Evolutionary conservation across 495 filamentous ascomycete species (phyloP).

Genomic region (Penicillium herquei): DNA sequence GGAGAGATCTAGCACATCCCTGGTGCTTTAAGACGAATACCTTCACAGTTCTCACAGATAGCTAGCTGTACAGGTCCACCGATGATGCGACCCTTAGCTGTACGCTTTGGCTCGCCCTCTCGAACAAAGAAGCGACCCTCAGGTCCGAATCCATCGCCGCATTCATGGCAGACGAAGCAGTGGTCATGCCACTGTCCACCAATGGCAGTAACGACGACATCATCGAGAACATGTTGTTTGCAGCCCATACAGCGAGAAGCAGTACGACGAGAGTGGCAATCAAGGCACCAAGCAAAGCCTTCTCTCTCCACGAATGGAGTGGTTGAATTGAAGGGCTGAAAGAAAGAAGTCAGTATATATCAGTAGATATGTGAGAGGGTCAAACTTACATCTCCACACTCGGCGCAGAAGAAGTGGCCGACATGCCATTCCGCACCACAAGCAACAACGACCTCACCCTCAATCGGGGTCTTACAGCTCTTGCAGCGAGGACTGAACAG

Average conservation of each 20-base stretch:
- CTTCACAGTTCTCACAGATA: slow-evolving; percentile 64
- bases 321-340: slow-evolving; percentile 69
- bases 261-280: slow-evolving; percentile 88
- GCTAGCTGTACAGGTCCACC: slow-evolving; percentile 49
- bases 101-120: slow-evolving; percentile 52
- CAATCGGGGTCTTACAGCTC: slow-evolving; percentile 97
- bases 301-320: slow-evolving; percentile 96
- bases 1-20: slow-evolving; percentile 24
- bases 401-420: slow-evolving; percentile 98
- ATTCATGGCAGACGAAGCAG: slow-evolving; percentile 85
- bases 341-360: not conserved
- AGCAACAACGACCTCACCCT: slow-evolving; percentile 90
- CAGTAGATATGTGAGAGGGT: not conserved
- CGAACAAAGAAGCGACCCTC: slow-evolving; percentile 66
- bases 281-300: slow-evolving; percentile 97
- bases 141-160: slow-evolving; percentile 54
- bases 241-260: slow-evolving; percentile 86
- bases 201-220: slow-evolving; percentile 80
- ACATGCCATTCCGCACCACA: slow-evolving; percentile 95
- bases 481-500: slow-evolving; percentile 89
- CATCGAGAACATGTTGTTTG: slow-evolving; percentile 77
- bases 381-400: slow-evolving; percentile 80
- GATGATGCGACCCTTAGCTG: slow-evolving; percentile 48
- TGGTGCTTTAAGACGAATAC: slow-evolving; percentile 59
- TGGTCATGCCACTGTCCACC: slow-evolving; percentile 91